Evolutionary conservation across 2,329 filamentous ascomycete genomes (phyloP).

Genomic region (Magnaporthiopsis poae): DNA sequence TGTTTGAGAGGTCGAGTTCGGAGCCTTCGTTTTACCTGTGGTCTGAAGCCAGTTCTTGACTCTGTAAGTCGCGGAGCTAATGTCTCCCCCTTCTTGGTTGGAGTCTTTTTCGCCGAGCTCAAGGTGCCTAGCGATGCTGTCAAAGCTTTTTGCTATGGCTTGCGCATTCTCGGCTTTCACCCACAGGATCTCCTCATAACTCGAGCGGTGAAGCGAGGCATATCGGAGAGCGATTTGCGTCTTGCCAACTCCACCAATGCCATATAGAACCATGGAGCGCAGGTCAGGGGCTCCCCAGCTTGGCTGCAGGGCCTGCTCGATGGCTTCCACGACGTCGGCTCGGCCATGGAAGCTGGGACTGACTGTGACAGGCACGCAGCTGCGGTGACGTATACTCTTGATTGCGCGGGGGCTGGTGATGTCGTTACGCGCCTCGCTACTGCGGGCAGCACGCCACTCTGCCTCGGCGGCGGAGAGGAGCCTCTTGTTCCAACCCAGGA

Average conservation of each 20-base stretch:
- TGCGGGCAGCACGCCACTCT: not conserved
- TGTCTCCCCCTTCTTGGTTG: conserved; percentile 14
- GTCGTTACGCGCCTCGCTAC: not conserved
- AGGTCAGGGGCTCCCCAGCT: not conserved
- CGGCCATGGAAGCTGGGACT: not conserved
- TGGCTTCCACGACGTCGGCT: not conserved
- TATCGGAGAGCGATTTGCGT: conserved; percentile 3
- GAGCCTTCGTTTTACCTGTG: conserved; percentile 9
- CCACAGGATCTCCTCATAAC: conserved; percentile 1
- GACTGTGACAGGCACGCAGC: not conserved
- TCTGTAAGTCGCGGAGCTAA: conserved; percentile 15
- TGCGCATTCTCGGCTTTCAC: conserved; percentile 12
- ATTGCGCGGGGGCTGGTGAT: not conserved
- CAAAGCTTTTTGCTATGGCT: conserved; percentile 16
- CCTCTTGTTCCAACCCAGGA: not conserved
- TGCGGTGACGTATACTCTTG: not conserved
- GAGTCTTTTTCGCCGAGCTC: conserved; percentile 5
- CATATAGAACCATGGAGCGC: conserved; percentile 12
- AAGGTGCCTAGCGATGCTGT: conserved; percentile 13
- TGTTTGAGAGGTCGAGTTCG: not conserved
- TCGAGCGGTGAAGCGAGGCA: not conserved
- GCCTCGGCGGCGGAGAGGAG: not conserved
- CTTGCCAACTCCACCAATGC: conserved; percentile 4
- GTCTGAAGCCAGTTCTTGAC: conserved; percentile 19
- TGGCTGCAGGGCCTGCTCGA: not conserved